Percentiles rank a stretch among this genome's conserved stretches.
phyloP scores from a whole-genome alignment of 2,329 filamentous ascomycete species.

The Aspergillus pseudonomiae region DNA sequence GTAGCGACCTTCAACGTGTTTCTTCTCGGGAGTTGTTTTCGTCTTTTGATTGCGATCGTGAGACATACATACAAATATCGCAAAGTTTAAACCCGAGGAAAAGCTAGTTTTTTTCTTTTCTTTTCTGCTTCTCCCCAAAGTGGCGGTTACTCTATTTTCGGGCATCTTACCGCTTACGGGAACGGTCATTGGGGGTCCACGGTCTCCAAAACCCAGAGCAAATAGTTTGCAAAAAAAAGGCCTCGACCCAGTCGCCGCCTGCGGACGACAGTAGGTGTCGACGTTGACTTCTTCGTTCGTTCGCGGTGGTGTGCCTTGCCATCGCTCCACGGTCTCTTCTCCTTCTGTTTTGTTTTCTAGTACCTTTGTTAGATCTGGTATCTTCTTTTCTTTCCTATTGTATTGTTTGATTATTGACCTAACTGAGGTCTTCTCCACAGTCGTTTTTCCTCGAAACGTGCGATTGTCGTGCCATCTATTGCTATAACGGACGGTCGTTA shows the following conservation, averaged over 20 bases:
- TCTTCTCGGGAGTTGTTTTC: not conserved
- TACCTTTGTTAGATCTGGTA: not conserved
- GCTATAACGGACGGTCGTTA: not conserved
- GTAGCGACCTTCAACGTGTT: not conserved
- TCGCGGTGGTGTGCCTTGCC: not conserved
- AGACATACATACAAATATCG: too few relatives aligned
- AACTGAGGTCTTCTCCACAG: not conserved
- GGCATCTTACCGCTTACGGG: conserved; percentile 12
- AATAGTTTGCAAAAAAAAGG: conserved; percentile 2
- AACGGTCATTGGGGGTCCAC: not conserved
- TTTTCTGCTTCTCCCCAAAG: not conserved
- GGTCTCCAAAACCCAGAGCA: not conserved
- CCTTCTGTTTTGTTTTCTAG: not conserved
- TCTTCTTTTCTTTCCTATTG: not conserved
- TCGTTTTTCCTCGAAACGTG: conserved; percentile 2
- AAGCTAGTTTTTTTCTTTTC: not conserved
- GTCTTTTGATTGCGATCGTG: too few relatives aligned
- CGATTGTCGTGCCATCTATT: not conserved
- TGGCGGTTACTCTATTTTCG: conserved; percentile 11
- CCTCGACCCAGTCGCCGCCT: conserved; percentile 7
- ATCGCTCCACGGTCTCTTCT: not conserved
- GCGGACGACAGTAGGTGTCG: conserved; percentile 4
- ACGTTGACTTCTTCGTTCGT: not conserved
- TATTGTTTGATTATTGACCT: not conserved
- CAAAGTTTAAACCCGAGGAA: not conserved